Conservation (phyloP, 75 land plant genomes). For the Gnetum montanum region DNA sequence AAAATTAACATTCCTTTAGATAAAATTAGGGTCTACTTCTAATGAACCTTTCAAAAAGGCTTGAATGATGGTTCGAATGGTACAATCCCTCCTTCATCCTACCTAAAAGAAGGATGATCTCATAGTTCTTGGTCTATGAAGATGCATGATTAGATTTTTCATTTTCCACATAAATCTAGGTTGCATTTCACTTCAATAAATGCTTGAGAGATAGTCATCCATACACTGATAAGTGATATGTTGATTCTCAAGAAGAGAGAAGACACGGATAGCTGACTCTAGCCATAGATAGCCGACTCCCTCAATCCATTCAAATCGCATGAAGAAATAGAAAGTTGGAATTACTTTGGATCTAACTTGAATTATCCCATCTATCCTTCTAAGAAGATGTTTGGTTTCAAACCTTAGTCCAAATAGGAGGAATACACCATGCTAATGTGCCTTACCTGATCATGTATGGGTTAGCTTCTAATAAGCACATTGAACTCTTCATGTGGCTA, state of each 20-base stretch:
- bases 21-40: neutral
- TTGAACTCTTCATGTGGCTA: neutral
- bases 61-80: neutral
- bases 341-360: neutral
- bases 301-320: slow-evolving; percentile 1
- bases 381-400: neutral
- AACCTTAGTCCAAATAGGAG: neutral
- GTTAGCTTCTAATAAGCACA: neutral
- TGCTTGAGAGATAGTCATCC: slow-evolving; percentile 12
- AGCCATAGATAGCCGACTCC: neutral
- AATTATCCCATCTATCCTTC: neutral
- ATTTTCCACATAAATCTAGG: neutral
- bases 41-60: neutral
- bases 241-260: slow-evolving; percentile 25
- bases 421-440: neutral
- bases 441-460: neutral
- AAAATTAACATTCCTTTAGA: neutral
- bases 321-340: neutral
- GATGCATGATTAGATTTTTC: slow-evolving; percentile 4
- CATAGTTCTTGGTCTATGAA: slow-evolving; percentile 5
- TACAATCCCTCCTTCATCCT: neutral
- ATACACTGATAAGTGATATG: slow-evolving; percentile 20
- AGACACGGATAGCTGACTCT: slow-evolving; percentile 6
- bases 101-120: slow-evolving; percentile 5
- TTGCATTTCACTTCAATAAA: neutral